A percentile compares a stretch with the other conserved stretches of the same genome.
phyloP scores from a whole-genome alignment of 2,329 filamentous ascomycete species.

The Tolypocladium sp. region DNA sequence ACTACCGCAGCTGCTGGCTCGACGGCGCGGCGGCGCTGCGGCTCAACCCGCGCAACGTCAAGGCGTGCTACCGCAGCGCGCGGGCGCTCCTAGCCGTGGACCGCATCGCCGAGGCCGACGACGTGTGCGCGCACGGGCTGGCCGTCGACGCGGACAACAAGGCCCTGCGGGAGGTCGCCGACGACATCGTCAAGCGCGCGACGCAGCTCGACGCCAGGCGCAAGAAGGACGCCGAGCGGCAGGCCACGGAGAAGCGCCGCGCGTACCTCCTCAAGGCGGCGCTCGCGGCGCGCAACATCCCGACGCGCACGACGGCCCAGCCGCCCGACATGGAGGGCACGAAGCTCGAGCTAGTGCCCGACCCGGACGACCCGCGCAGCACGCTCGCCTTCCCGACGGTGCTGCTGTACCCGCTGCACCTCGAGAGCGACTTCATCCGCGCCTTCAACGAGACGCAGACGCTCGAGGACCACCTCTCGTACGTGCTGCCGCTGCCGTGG shows the following conservation, averaged over 20 bases:
- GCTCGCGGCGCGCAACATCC: slow-evolving; percentile 61
- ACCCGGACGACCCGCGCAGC: slow-evolving; percentile 65
- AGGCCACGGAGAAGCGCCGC: slow-evolving; percentile 46
- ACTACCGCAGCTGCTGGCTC: slow-evolving; percentile 77
- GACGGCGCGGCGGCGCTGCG: slow-evolving; percentile 76
- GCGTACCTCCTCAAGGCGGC: slow-evolving; percentile 55
- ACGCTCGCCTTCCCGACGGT: slow-evolving; percentile 69
- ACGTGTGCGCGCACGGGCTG: slow-evolving; percentile 67
- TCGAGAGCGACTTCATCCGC: slow-evolving; percentile 87
- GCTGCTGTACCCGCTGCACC: slow-evolving; percentile 73
- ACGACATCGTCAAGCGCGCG: slow-evolving; percentile 54
- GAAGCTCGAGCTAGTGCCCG: slow-evolving; percentile 56
- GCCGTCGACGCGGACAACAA: slow-evolving; percentile 62
- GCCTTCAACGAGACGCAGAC: slow-evolving; percentile 69
- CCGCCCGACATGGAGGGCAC: slow-evolving; percentile 88
- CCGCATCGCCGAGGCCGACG: slow-evolving; percentile 70
- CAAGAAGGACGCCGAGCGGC: slow-evolving; percentile 44
- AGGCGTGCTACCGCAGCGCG: slow-evolving; percentile 83
- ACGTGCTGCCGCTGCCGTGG: slow-evolving; percentile 87
- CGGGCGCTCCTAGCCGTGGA: slow-evolving; percentile 70
- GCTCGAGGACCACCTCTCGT: slow-evolving; percentile 68
- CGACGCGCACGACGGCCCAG: slow-evolving; percentile 54
- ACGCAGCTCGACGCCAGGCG: slow-evolving; percentile 44
- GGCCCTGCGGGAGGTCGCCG: slow-evolving; percentile 51
- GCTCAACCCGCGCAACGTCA: slow-evolving; percentile 72